Base-by-base conservation (phyloP, 495 filamentous ascomycete species). In the Evansstolkia leycettana region DNA sequence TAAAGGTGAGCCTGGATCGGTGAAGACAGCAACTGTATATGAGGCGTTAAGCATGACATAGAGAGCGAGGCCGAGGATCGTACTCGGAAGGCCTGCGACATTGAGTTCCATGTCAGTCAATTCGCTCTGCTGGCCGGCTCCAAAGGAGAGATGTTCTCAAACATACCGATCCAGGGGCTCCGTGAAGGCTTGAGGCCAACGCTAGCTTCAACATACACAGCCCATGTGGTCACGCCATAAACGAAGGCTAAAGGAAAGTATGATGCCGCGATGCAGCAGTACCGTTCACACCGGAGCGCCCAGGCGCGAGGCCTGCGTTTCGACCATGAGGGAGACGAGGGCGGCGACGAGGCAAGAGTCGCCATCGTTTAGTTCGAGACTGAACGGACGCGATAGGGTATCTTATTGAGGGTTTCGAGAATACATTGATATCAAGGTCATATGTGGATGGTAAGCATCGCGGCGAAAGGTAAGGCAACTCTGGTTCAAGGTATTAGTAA, bases 21-120 rank as follows among this genome's bases (percentile, higher is more conserved):
- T 92, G 62, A 96, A 95, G 38, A 98, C 90, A 37, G 90, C 92
- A 25, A 73, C 73, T 7, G 80, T 89, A 57, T 98, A 98, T 39
- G 68, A 84, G 70, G 78, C 79, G 52, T 93, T 93, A 30, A 88
- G 72, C 39, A 93, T 60, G 37, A 76, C 28, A 54, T 87, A 96
- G 33, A 98, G 70, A 12, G 70, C 23, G 36, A 89, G 50, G 24
- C 80, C 86, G 36, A 82, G 46, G 20, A 74, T 37, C 1, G 78
- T 68, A 30, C 57, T 60, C 6, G 58, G 55, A 5, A 61, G 18
- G 24, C 62, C 66, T 69, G 30, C 2, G 17, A 35, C 17, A 17
- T 29, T n/a, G n/a, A n/a, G 13, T 2, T 3, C 12, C 28, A 28
- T 17, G 40, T 45, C 10, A 37, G 41, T 40, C 24, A 30, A 31